Evolutionary conservation across 768 basidiomycete genomes (phyloP).

Genomic region (Cubamyces sp.): DNA sequence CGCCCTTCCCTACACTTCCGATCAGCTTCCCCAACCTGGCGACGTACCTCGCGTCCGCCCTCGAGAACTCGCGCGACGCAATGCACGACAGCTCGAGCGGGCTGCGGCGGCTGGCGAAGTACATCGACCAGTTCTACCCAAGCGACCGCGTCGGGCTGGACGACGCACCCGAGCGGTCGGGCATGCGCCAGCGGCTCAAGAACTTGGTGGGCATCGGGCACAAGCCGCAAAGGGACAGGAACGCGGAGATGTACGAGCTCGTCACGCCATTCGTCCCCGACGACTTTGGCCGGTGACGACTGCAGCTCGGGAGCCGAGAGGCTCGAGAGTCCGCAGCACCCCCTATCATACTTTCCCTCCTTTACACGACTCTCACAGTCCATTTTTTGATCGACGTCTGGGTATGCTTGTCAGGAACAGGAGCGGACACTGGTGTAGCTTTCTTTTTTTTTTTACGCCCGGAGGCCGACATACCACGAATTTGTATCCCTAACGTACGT

Average conservation of each 20-base stretch:
- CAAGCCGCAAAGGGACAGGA: constrained; percentile 56
- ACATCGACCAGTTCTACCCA: constrained; percentile 70
- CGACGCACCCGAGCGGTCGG: constrained; percentile 42
- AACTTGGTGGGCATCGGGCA: constrained; percentile 58
- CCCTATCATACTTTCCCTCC: neutral
- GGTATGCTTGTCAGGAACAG: neutral
- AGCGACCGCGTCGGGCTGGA: constrained; percentile 40
- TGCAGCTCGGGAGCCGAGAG: too few species aligned
- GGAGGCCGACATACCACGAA: neutral
- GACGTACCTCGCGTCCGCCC: constrained; percentile 70
- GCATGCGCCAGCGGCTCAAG: constrained; percentile 59
- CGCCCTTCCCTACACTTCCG: constrained; percentile 73
- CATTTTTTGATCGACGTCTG: neutral
- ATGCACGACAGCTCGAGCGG: constrained; percentile 62
- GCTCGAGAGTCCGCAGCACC: too few species aligned
- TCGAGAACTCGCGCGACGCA: constrained; percentile 69
- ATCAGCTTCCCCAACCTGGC: constrained; percentile 78
- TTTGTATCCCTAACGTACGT: constrained; percentile 10
- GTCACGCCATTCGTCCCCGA: constrained; percentile 83
- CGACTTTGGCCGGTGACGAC: constrained; percentile 59
- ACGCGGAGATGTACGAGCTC: constrained; percentile 80
- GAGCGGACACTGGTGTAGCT: constrained; percentile 1
- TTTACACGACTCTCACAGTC: neutral
- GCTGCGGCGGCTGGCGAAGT: constrained; percentile 68
- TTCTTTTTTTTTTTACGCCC: neutral